Base-by-base conservation (phyloP, 2,329 filamentous ascomycete species). In the Cytospora chrysosperma region DNA sequence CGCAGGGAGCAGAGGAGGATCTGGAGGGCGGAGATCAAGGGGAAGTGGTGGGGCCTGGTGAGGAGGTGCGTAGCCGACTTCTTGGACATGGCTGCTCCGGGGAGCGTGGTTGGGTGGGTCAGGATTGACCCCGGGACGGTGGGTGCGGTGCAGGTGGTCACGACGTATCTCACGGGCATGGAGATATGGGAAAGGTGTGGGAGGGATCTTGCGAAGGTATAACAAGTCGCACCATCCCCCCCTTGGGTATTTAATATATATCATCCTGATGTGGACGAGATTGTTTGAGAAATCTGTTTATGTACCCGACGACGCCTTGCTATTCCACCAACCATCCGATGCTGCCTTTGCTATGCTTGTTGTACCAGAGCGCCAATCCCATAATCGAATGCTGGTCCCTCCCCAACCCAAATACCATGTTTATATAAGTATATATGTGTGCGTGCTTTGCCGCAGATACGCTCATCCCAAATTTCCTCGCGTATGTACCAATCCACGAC, bases 31-130 rank as follows among this genome's bases (percentile, higher is more conserved):
- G 71, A 75, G 56, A 66, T 74, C 13, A 67, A 68, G 49, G 69
- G 63, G 13, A 70, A 76, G 62, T 71, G 75, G 1, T 68, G 61
- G 24, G 72, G 69, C 1, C 70, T 87, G 2, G 68, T 76, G 30
- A 80, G 82, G 17, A 78, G 79, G 56, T 72, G 88, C 7, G 65
- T 86, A 1, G 79, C 85, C 1, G 86, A 90, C 70, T 68, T 75
- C 8, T 79, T 89, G 57, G 89, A 92, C 71, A 71, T 90, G 54
- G 70, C 87, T 4, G 77, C 90, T 34, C 89, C 90, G 0, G 84
- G 84, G 0, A 76, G 77, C 7, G 76, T 82, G 0, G 74, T 90
- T 17, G 86, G 86, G 0, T 90, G 88, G 88, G 74, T 88, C 28
- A 72, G 78, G 0, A 76, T 82, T 1, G 76, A 80, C 12, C 74